Conservation (phyloP, 2,329 filamentous ascomycete genomes). For the Fusarium nurragi region DNA sequence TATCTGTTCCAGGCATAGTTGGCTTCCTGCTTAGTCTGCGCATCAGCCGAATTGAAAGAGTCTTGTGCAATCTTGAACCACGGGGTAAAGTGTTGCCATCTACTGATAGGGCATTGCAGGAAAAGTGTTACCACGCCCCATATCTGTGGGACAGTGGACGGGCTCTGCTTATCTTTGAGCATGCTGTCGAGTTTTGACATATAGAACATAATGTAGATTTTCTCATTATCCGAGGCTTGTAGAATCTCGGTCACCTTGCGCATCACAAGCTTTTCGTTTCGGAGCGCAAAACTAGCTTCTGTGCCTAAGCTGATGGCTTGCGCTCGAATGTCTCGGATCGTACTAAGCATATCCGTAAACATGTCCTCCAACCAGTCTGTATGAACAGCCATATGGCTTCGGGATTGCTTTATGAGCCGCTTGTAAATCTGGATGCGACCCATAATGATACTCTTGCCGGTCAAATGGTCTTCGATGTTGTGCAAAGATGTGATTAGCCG, state of each 20-base stretch:
- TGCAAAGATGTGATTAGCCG: conserved; percentile 76
- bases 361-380: conserved; percentile 84
- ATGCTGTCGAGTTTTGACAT: conserved; percentile 73
- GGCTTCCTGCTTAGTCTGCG: conserved; percentile 75
- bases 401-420: conserved; percentile 77
- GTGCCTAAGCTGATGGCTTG: conserved; percentile 79
- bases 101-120: conserved; percentile 71
- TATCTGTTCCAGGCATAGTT: conserved; percentile 88
- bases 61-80: conserved; percentile 84
- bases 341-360: conserved; percentile 83
- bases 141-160: conserved; percentile 78
- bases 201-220: conserved; percentile 75
- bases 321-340: conserved; percentile 76
- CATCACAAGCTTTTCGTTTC: conserved; percentile 73
- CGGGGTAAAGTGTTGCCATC: conserved; percentile 76
- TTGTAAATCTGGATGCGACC: conserved; percentile 83
- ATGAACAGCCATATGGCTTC: conserved; percentile 74
- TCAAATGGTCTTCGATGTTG: conserved; percentile 76
- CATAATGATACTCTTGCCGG: conserved; percentile 82
- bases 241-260: conserved; percentile 73
- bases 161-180: conserved; percentile 65
- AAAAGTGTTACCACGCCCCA: conserved; percentile 87
- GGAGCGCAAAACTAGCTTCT: conserved; percentile 74
- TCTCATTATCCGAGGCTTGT: conserved; percentile 59
- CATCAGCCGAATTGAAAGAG: conserved; percentile 84